Percentiles rank a stretch among this genome's conserved stretches.
phyloP scores from a whole-genome alignment of 768 basidiomycete species.

The Sporobolomyces phaffii region DNA sequence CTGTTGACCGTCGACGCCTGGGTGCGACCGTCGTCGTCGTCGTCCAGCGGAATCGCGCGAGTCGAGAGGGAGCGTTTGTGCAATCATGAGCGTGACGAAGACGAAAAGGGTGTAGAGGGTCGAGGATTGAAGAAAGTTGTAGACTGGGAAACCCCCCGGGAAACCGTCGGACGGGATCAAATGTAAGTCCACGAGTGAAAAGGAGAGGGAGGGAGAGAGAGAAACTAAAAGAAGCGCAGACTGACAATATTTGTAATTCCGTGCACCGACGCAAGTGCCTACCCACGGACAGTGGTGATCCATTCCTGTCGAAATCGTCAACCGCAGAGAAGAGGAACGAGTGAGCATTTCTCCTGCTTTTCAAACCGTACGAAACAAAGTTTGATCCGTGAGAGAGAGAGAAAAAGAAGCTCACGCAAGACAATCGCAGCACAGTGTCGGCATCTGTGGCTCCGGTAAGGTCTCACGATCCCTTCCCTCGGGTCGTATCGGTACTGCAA shows the following conservation, averaged over 20 bases:
- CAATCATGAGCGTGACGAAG: slow-evolving; percentile 34
- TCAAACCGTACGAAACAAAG: too few species aligned
- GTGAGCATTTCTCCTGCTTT: too few species aligned
- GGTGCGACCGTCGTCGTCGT: too few species aligned
- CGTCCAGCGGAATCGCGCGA: not conserved
- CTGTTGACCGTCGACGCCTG: slow-evolving; percentile 32
- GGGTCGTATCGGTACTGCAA: slow-evolving; percentile 31
- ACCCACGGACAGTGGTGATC: slow-evolving; percentile 38
- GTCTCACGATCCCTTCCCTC: slow-evolving; percentile 31
- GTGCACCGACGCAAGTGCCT: slow-evolving; percentile 33
- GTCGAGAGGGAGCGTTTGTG: slow-evolving; percentile 30
- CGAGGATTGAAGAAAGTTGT: slow-evolving; percentile 39
- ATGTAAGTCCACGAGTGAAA: too few species aligned
- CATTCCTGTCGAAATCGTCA: slow-evolving; percentile 18
- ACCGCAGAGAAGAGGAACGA: not conserved
- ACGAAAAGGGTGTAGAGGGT: slow-evolving; percentile 27
- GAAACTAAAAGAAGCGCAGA: too few species aligned
- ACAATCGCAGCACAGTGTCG: slow-evolving; percentile 33
- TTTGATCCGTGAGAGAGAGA: not conserved
- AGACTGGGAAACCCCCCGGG: slow-evolving; percentile 10
- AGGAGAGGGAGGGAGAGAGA: too few species aligned
- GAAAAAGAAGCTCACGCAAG: slow-evolving; percentile 13
- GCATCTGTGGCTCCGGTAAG: slow-evolving; percentile 33
- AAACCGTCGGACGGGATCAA: not conserved
- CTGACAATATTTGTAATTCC: slow-evolving; percentile 40